phyloP scores from a whole-genome alignment of 2,329 filamentous ascomycete species.

The Colletotrichum nymphaeae region DNA sequence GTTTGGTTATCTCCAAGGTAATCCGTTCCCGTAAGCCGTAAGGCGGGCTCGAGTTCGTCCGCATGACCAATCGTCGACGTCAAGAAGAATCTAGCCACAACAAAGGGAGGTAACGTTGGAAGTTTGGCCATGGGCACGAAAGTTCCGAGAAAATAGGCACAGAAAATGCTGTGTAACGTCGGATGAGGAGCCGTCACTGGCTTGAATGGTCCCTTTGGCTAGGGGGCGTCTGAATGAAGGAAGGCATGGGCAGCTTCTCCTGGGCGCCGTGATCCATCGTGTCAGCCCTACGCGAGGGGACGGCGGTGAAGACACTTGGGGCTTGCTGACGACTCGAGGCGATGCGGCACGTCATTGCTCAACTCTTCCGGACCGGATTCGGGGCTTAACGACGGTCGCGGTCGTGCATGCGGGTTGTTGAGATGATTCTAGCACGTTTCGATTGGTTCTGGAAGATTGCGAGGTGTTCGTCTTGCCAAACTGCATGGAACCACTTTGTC shows the following conservation, averaged over 20 bases:
- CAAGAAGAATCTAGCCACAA: neutral
- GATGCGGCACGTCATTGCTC: neutral
- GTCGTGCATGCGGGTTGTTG: neutral
- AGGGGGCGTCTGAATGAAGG: neutral
- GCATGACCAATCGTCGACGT: neutral
- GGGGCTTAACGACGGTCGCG: neutral
- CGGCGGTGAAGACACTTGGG: neutral
- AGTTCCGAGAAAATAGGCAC: neutral
- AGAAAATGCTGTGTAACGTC: constrained; percentile 19
- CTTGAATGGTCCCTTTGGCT: neutral
- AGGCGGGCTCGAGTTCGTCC: neutral
- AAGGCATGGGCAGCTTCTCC: constrained; percentile 1
- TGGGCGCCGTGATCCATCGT: neutral
- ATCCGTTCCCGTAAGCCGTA: neutral
- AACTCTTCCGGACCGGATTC: neutral
- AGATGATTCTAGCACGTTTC: neutral
- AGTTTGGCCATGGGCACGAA: neutral
- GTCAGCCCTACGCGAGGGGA: constrained; percentile 27
- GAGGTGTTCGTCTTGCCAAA: constrained; percentile 6
- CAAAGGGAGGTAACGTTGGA: constrained; percentile 2
- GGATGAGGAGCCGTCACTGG: neutral
- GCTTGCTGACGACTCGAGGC: neutral
- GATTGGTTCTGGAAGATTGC: constrained; percentile 13
- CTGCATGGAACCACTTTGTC: constrained; percentile 7
- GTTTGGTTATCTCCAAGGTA: neutral